Evolutionary conservation across 305 asterid species (phyloP), one percentile per base, ranked within the genome.

Genomic region (Fraxinus platypoda): DNA sequence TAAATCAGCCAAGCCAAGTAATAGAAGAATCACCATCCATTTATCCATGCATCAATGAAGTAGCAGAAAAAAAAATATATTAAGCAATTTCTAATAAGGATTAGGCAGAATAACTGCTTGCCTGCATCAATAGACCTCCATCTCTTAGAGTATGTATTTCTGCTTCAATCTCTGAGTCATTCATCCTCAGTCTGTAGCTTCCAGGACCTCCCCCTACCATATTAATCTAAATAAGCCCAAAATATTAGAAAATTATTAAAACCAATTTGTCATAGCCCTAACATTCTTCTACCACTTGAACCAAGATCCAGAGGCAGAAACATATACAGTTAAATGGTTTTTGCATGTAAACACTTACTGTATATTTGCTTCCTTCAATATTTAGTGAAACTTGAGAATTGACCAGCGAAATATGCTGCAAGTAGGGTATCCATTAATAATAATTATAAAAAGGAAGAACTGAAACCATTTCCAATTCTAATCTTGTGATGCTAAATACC

Each of bases 41-140:
- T 17, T 68, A 83, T 49, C 76, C 78, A 75, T 30, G 83, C 66
- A 35, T 74, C 77, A 30, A 70, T 31, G 21, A 25, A 83, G 57
- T 76, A 84, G 73, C 31, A 12, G 11, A 75, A 54, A 82, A 12
- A 75, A 3, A 31, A 3, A 78, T 41, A 41, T 38, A 38, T 81
- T 79, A 54, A 77, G n/a, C 34, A 37, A 80, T 79, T n/a, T 57
- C 74, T 76, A 78, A 78, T 30, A 72, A 46, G 76, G n/a, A 62
- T 68, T 62, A 85, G 81, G 75, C 2, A 49, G 76, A 86, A 33
- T 49, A 84, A 73, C 64, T 77, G 70, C 89, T 87, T 92, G 92
- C 99, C 99, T 96, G 99, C 99, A 94, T 93, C 83, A 96, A 78
- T 71, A 96, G 89, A 75, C 99, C 99, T 77, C 99, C 99, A 83